Percentiles rank a stretch among this genome's conserved stretches.
phyloP scores from a whole-genome alignment of 2,329 filamentous ascomycete genomes.

The Tolypocladium sp. region DNA sequence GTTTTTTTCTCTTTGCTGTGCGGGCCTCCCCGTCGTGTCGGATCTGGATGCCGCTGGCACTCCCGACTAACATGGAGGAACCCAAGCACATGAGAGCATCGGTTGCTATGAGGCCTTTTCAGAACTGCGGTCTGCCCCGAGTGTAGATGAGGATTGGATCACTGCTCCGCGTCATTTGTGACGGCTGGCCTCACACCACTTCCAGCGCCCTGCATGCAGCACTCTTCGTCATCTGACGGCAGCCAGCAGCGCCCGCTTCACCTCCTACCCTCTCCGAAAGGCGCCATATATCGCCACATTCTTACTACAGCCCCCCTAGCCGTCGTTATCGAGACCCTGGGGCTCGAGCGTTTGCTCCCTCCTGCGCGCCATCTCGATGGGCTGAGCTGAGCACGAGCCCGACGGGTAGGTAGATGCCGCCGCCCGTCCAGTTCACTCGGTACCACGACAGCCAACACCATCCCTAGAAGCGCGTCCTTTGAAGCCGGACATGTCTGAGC shows the following conservation, averaged over 20 bases:
- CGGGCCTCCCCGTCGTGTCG: neutral
- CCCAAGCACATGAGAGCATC: neutral
- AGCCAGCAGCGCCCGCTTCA: neutral
- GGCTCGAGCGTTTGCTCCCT: neutral
- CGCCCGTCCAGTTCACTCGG: neutral
- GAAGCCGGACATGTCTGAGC: neutral
- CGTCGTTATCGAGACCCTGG: neutral
- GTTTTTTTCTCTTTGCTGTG: neutral
- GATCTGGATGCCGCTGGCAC: neutral
- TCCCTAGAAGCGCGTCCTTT: neutral
- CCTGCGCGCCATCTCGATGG: neutral
- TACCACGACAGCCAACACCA: neutral
- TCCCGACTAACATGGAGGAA: neutral
- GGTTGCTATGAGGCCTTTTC: neutral
- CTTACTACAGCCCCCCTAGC: no score
- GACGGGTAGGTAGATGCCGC: neutral
- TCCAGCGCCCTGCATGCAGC: neutral
- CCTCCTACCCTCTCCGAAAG: neutral
- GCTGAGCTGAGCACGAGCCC: neutral
- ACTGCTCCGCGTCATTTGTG: neutral
- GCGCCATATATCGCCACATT: neutral
- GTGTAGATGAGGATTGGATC: neutral
- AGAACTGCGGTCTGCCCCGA: neutral
- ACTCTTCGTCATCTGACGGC: neutral
- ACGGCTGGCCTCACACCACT: neutral